These are phyloP conservation scores for Phoma sp. DNA, from an alignment of 2,329 filamentous ascomycete genomes.

Conservation along the genomic window DNA sequence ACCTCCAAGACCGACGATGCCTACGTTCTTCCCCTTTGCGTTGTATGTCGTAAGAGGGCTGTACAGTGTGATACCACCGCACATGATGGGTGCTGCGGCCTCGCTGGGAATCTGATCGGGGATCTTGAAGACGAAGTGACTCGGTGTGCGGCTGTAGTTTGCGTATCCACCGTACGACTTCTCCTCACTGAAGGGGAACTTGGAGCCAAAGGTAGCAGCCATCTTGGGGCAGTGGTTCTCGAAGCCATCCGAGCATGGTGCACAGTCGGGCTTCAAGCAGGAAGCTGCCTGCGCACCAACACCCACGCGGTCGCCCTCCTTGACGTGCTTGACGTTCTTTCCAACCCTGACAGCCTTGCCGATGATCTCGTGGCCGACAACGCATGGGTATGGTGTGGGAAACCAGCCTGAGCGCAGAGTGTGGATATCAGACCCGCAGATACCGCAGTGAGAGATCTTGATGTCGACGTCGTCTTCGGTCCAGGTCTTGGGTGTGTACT, in stretches of 20 bases:
- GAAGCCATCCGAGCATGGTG: constrained; percentile 55
- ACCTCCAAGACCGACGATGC: constrained; percentile 75
- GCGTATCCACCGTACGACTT: constrained; percentile 69
- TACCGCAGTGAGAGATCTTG: constrained; percentile 49
- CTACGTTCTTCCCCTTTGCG: constrained; percentile 78
- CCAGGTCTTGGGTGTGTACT: constrained; percentile 51
- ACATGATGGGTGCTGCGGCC: constrained; percentile 79
- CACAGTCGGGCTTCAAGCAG: constrained; percentile 52
- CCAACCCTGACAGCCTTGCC: constrained; percentile 49
- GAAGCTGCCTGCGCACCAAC: constrained; percentile 57
- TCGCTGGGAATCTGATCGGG: constrained; percentile 69
- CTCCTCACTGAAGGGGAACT: constrained; percentile 60
- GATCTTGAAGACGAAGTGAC: constrained; percentile 76
- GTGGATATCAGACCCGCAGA: constrained; percentile 47
- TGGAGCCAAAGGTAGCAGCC: constrained; percentile 54
- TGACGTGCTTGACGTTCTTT: constrained; percentile 58
- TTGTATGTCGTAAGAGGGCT: constrained; percentile 76
- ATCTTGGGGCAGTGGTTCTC: constrained; percentile 57
- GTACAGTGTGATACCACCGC: constrained; percentile 80
- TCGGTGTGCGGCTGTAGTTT: constrained; percentile 72
- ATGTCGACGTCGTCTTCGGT: constrained; percentile 71
- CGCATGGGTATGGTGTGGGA: constrained; percentile 47
- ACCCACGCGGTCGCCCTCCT: constrained; percentile 66
- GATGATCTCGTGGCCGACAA: constrained; percentile 52
- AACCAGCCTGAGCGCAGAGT: constrained; percentile 49